These are phyloP conservation scores for Pyricularia sp. DNA, from an alignment of 2,329 filamentous ascomycete genomes.

Conservation along the genomic window DNA sequence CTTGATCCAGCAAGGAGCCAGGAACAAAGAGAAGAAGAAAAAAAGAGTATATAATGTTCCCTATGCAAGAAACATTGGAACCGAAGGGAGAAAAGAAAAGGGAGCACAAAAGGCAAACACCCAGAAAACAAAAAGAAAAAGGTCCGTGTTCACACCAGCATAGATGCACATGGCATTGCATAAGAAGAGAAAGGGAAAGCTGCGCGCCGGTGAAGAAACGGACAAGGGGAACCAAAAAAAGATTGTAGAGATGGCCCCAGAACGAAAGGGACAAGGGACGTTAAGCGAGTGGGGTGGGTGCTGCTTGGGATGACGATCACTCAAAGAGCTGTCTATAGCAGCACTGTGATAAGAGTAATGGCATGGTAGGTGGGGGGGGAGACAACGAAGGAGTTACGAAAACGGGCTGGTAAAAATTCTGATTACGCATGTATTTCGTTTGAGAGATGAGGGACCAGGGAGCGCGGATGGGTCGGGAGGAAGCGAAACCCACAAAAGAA, in stretches of 20 bases:
- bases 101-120: not conserved
- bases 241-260: not conserved
- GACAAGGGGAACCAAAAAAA: not conserved
- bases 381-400: not conserved
- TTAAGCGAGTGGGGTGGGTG: not conserved
- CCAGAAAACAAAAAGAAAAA: not conserved
- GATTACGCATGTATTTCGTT: not conserved
- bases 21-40: not conserved
- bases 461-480: not conserved
- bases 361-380: too few relatives aligned
- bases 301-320: not conserved
- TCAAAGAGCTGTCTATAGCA: not conserved
- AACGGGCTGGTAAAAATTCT: not conserved
- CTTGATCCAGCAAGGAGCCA: constrained; percentile 3
- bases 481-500: not conserved
- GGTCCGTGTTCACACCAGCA: not conserved
- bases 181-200: not conserved
- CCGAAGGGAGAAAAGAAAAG: not conserved
- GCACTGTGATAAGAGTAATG: not conserved
- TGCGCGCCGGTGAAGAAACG: too few relatives aligned
- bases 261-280: not conserved
- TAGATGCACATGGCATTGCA: not conserved
- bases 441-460: not conserved
- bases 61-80: not conserved
- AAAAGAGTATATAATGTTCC: not conserved